Evolutionary conservation across 768 basidiomycete genomes (phyloP), one percentile per base, ranked within the genome.

Genomic region (Sistotremastrum niveocremeum): DNA sequence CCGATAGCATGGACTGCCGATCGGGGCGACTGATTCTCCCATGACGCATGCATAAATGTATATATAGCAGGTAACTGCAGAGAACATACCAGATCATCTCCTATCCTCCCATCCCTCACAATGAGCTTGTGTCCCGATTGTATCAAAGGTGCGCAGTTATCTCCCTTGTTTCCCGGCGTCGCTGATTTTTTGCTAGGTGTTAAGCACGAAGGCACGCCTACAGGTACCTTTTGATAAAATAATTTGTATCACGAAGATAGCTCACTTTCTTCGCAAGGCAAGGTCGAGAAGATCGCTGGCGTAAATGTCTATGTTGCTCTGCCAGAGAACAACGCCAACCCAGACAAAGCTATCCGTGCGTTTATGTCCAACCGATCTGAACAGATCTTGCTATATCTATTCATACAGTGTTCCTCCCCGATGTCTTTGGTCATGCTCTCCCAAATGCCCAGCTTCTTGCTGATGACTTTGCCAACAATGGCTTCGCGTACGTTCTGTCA

Each of bases 71-170:
- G 20, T 20, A 20, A 20, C 20, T 20, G 20, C 20, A 20, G 20
- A 20, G 20, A 20, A 20, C 20, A 20, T 20, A 20, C 20, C 20
- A 20, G 20, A 20, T 20, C 20, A 20, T 20, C 20, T 20, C 20
- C 20, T 20, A 20, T 20, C 20, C 20, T 20, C 20, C 2, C 20
- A 20, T 20, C 20, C 20, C 20, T 42, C 35, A 51, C 32, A 41
- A 76, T 76, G 75, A 70, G 69, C 58, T 62, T 75, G 48, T 76
- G 77, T 61, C 62, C 67, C 48, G 57, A 80, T 53, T 81, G 79
- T 47, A 49, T 78, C 46, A 65, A 65, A 57, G 77, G 79, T 74
- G 45, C 37, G 61, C 45, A n/a, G 2, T 34, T 12, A 30, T 29
- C 41, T 1, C 28, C 31, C 6, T 7, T 7, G 10, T n/a, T 35